These are phyloP conservation scores for Suhomyces guaymorum DNA, from an alignment of 1,139 yeast species.

Conservation along the genomic window DNA sequence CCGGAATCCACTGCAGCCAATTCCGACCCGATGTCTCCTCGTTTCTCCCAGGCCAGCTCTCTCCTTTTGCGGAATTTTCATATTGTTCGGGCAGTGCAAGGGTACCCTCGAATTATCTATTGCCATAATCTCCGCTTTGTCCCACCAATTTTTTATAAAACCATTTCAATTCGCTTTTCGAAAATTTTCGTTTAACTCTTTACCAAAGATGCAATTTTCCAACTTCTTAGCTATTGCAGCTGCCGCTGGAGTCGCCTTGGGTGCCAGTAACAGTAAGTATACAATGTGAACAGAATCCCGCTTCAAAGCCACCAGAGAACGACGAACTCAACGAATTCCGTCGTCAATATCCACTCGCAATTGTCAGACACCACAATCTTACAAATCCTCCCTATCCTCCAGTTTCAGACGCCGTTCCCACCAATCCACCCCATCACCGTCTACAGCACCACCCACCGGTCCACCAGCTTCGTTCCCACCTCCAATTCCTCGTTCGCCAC, in stretches of 20 bases:
- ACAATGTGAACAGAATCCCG: background rate
- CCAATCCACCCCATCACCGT: too few species aligned
- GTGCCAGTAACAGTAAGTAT: conserved; percentile 44
- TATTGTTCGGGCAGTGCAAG: conserved; percentile 5
- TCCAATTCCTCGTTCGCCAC: too few species aligned
- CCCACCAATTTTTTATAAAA: conserved; percentile 11
- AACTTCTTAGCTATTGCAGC: conserved; percentile 48
- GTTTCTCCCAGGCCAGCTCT: conserved; percentile 4
- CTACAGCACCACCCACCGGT: too few species aligned
- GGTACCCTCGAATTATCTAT: conserved; percentile 7
- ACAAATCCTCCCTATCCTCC: too few species aligned
- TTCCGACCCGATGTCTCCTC: conserved; percentile 3
- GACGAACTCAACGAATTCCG: too few species aligned
- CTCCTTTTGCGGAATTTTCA: conserved; percentile 4
- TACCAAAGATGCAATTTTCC: conserved; percentile 50
- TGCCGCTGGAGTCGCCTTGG: conserved; percentile 47
- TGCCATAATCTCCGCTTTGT: conserved; percentile 3
- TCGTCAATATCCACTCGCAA: too few species aligned
- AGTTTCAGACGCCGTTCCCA: too few species aligned
- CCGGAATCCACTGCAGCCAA: background rate
- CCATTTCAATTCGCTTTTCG: conserved; percentile 8
- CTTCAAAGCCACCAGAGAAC: background rate
- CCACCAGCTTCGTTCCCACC: too few species aligned
- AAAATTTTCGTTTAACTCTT: conserved; percentile 5
- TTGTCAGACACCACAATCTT: too few species aligned